These are phyloP conservation scores for Fusarium citri DNA, from an alignment of 2,329 filamentous ascomycete species.

Conservation along the genomic window DNA sequence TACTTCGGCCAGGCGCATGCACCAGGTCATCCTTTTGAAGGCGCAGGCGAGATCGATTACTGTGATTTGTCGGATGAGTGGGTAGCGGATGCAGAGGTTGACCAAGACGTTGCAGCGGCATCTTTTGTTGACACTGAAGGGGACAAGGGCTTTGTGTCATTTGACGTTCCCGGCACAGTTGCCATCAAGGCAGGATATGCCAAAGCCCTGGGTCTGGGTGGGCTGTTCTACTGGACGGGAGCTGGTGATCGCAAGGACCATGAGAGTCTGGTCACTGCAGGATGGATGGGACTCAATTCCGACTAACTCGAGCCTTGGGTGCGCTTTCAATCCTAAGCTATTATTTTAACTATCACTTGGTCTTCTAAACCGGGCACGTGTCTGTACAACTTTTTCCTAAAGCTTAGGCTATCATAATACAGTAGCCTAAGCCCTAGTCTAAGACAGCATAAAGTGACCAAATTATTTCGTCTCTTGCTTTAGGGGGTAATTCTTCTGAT, in stretches of 20 bases:
- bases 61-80: slow-evolving; percentile 67
- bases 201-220: slow-evolving; percentile 65
- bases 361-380: background rate
- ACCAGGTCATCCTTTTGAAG: slow-evolving; percentile 64
- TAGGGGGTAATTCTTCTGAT: background rate
- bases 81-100: slow-evolving; percentile 56
- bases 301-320: background rate
- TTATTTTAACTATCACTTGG: background rate
- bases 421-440: background rate
- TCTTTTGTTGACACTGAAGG: slow-evolving; percentile 61
- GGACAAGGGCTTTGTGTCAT: slow-evolving; percentile 68
- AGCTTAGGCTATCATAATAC: background rate
- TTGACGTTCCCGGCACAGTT: slow-evolving; percentile 72
- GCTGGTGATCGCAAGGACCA: slow-evolving; percentile 65
- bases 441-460: background rate
- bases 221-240: slow-evolving; percentile 77
- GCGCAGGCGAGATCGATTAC: slow-evolving; percentile 69
- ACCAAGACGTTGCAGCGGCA: slow-evolving; percentile 65
- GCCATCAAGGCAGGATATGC: slow-evolving; percentile 71
- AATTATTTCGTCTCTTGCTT: background rate
- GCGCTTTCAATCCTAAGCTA: background rate
- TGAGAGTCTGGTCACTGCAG: slow-evolving; percentile 70
- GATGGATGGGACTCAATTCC: slow-evolving; percentile 62
- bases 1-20: slow-evolving; percentile 67
- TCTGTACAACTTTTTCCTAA: background rate